Evolutionary conservation across 352 stramenopile species (phyloP), one percentile per base, ranked within the genome.

Genomic region (Phytophthora europaea): DNA sequence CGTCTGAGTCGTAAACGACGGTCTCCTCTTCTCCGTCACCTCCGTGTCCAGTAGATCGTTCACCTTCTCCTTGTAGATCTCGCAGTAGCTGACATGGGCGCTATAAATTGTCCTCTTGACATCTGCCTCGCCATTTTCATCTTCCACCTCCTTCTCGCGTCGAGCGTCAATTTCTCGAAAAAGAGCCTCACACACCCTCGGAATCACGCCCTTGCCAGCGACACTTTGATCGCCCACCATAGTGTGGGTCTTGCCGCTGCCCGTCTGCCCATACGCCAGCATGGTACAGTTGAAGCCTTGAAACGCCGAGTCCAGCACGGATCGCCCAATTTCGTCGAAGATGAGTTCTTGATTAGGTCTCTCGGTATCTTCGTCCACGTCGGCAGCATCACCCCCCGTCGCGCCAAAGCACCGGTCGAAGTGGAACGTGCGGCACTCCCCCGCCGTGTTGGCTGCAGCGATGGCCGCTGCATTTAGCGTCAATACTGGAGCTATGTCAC

Each of bases 31-130:
- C 12, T 70, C 54, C 18, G 33, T 13, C 2, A 57, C 45, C 4
- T 73, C 69, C 2, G 59, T 72, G 9, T 95, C 87, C 34, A 96
- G 63, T n/a, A 96, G 58, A 75, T 96, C 89, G 56, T 93, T 91
- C 9, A 96, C 89, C 61, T 95, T 94, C 47, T 96, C 89, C 59
- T 94, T 94, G 82, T 96, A 96, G 58, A 96, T 96, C 70, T 96
- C 89, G 38, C 87, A 95, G 47, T 96, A 96, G 61, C 83, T 95
- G 70, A 83, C 77, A 20, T 84, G 77, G 5, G 71, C 81, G 40
- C 68, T 83, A 70, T 83, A 93, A n/a, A 91, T 79, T 5, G 81
- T 88, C 38, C 38, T 56, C 9, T 64, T 76, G 23, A 45, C 38
- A 45, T 45, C 38, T 16, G 53, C 26, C 0, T 73, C 66, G 1